Percentiles rank a stretch among this genome's conserved stretches.
Conservation (phyloP, 2,329 filamentous ascomycete genomes). For the Fusarium phyllophilum region DNA sequence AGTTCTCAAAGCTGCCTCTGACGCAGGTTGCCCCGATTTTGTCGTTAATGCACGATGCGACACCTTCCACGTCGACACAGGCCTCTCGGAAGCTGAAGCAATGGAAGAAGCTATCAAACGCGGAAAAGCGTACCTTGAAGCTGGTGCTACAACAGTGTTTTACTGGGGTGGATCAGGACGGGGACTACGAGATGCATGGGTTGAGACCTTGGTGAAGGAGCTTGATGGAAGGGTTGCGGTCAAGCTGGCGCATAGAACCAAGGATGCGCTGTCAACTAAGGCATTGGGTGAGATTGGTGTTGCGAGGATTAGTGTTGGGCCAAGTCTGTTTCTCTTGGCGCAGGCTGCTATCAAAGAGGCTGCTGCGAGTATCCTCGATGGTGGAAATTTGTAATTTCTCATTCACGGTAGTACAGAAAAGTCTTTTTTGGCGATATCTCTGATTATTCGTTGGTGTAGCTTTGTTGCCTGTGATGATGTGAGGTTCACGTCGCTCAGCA, state of each 20-base stretch:
- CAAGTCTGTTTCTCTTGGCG: conserved; percentile 55
- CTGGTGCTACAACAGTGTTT: conserved; percentile 68
- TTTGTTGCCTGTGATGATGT: neutral
- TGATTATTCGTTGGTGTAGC: neutral
- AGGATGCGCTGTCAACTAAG: conserved; percentile 54
- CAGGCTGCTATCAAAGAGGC: conserved; percentile 51
- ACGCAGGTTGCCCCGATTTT: conserved; percentile 63
- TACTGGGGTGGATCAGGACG: conserved; percentile 64
- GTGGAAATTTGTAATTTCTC: conserved; percentile 32
- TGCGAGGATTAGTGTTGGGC: conserved; percentile 65
- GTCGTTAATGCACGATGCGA: conserved; percentile 69
- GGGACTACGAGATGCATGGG: conserved; percentile 57
- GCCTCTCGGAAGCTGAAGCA: conserved; percentile 46
- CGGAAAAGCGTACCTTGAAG: conserved; percentile 65
- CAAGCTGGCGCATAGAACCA: conserved; percentile 49
- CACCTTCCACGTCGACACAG: conserved; percentile 53
- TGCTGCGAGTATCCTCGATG: conserved; percentile 46
- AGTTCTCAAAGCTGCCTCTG: conserved; percentile 55
- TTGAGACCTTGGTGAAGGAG: conserved; percentile 57
- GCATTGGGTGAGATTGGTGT: conserved; percentile 62
- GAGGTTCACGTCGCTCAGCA: neutral
- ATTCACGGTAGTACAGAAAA: neutral
- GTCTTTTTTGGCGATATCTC: too few species aligned
- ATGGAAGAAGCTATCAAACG: conserved; percentile 62
- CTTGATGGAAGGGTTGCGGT: conserved; percentile 63